Percentiles rank a stretch among this genome's conserved stretches.
Evolutionary conservation across 345 rosid genomes (phyloP).

Genomic region (Eucalyptus urophylla): DNA sequence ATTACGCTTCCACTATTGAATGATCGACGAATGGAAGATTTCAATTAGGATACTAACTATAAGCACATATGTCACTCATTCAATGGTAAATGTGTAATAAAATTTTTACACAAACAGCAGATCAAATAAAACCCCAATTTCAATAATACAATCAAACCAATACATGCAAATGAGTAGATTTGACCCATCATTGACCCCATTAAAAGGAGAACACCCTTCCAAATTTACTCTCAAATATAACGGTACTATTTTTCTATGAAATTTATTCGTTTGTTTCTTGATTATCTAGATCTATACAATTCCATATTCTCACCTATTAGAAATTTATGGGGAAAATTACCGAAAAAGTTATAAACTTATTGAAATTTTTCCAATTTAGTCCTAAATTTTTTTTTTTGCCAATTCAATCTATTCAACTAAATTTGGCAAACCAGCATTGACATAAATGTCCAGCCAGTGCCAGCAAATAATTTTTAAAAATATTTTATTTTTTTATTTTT

Average conservation of each 20-base stretch:
- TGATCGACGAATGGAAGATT: not conserved
- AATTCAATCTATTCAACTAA: too few species aligned
- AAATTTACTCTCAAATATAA: not conserved
- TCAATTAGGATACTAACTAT: not conserved
- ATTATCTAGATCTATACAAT: not conserved
- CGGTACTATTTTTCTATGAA: not conserved
- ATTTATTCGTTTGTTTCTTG: not conserved
- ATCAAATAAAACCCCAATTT: not conserved
- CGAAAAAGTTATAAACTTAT: too few species aligned
- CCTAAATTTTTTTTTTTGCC: too few species aligned
- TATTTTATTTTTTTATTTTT: too few species aligned
- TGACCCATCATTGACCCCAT: not conserved
- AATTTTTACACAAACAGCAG: not conserved
- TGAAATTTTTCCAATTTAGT: too few species aligned
- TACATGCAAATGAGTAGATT: not conserved
- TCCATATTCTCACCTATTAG: not conserved
- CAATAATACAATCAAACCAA: not conserved
- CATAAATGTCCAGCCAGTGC: rapidly evolving
- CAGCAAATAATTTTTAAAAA: too few species aligned
- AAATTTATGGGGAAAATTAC: not conserved
- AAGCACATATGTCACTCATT: not conserved
- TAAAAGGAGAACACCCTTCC: not conserved
- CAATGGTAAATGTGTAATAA: not conserved
- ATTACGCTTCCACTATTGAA: not conserved
- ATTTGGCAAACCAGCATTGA: too few species aligned